phyloP scores from a whole-genome alignment of 2,329 filamentous ascomycete genomes.

The Myriangium duriaei region DNA sequence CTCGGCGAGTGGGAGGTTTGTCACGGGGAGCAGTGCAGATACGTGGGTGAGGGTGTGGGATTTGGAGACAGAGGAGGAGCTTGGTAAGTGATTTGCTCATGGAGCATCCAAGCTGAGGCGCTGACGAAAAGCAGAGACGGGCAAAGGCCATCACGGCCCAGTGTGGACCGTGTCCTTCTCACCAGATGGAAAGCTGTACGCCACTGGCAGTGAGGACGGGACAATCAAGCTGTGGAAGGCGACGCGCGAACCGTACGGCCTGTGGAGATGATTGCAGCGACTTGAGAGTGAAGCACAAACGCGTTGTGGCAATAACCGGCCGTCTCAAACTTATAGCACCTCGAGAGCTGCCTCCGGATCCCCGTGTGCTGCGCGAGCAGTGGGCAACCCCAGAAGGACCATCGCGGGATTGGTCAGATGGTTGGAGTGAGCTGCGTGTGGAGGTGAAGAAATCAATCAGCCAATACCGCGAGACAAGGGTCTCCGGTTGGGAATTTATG shows the following conservation, averaged over 20 bases:
- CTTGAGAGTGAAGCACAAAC: too few relatives aligned
- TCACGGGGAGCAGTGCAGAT: conserved; percentile 81
- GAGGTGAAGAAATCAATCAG: too few relatives aligned
- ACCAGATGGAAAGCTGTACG: conserved; percentile 90
- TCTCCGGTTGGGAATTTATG: too few relatives aligned
- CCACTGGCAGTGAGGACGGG: conserved; percentile 90
- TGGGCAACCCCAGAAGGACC: too few relatives aligned
- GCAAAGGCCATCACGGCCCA: conserved; percentile 93
- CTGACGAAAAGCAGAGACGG: conserved; percentile 49
- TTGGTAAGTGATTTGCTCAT: conserved; percentile 48
- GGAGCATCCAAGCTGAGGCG: not conserved
- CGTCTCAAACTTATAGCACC: too few relatives aligned
- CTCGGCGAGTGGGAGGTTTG: conserved; percentile 64
- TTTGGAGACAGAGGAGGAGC: conserved; percentile 68
- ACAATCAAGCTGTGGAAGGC: conserved; percentile 87
- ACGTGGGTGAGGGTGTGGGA: conserved; percentile 96
- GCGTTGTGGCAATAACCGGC: too few relatives aligned
- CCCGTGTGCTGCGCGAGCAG: too few relatives aligned
- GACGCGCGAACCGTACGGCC: conserved; percentile 49
- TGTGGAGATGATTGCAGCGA: conserved; percentile 54
- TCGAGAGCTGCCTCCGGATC: too few relatives aligned
- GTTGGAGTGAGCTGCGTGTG: too few relatives aligned
- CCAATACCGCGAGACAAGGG: too few relatives aligned
- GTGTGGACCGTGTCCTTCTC: conserved; percentile 95
- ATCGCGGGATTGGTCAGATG: too few relatives aligned